Conservation (phyloP, 2,329 filamentous ascomycete genomes). For the Talaromyces sp. region DNA sequence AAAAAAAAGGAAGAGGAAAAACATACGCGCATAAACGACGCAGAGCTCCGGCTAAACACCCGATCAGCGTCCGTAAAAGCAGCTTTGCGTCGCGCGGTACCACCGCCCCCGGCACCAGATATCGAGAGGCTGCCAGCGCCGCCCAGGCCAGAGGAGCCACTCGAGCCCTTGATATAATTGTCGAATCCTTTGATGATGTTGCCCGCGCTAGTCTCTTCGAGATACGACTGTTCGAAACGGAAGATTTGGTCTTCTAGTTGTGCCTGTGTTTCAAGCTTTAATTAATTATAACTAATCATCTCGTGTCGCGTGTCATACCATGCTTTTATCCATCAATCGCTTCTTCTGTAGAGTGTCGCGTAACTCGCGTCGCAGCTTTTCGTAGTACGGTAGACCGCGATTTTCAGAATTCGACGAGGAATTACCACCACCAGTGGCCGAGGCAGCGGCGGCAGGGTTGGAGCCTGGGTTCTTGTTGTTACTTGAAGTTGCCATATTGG, state of each 20-base stretch:
- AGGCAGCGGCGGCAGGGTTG: conserved; percentile 11
- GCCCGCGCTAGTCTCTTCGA: conserved; percentile 79
- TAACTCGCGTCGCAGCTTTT: conserved; percentile 63
- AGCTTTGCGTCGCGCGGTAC: conserved; percentile 34
- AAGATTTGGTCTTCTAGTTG: conserved; percentile 74
- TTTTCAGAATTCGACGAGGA: conserved; percentile 23
- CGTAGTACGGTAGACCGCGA: conserved; percentile 61
- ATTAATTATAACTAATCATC: neutral
- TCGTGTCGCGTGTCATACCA: conserved; percentile 36
- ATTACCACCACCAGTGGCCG: neutral
- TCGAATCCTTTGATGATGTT: conserved; percentile 99
- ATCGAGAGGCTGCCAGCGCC: conserved; percentile 26
- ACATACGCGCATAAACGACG: conserved; percentile 42
- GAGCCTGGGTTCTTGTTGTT: conserved; percentile 8
- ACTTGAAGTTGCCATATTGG: neutral
- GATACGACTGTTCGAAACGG: conserved; percentile 77
- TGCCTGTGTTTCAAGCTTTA: conserved; percentile 38
- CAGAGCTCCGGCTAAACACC: conserved; percentile 45
- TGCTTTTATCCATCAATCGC: conserved; percentile 55
- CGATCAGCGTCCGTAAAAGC: conserved; percentile 41
- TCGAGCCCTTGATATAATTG: conserved; percentile 89
- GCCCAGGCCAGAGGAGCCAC: conserved; percentile 31
- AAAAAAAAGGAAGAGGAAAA: neutral
- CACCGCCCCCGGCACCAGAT: conserved; percentile 14
- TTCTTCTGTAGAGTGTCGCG: conserved; percentile 63